Conservation (phyloP, 2,329 filamentous ascomycete species). For the Diaporthe velutina region DNA sequence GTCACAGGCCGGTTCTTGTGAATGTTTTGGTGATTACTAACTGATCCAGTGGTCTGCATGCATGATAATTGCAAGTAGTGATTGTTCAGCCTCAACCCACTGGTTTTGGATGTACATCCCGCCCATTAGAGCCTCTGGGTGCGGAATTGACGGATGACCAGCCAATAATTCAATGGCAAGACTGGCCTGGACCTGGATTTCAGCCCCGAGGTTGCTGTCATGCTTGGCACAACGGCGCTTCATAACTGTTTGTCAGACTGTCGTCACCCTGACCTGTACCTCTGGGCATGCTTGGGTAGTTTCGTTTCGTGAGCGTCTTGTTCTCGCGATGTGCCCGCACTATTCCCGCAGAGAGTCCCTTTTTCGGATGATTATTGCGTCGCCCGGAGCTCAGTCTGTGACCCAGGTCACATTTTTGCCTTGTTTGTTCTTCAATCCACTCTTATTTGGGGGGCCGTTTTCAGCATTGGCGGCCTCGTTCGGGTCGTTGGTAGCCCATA, state of each 20-base stretch:
- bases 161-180: neutral
- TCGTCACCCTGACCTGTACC: neutral
- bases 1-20: neutral
- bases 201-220: neutral
- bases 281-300: neutral
- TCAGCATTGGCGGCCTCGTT: constrained; percentile 51
- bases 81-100: neutral
- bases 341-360: neutral
- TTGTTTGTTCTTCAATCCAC: constrained; percentile 56
- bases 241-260: neutral
- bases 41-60: neutral
- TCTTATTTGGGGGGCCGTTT: constrained; percentile 46
- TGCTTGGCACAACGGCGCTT: neutral
- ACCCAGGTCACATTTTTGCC: constrained; percentile 59
- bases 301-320: neutral
- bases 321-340: neutral
- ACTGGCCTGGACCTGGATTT: neutral
- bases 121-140: neutral
- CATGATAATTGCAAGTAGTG: neutral
- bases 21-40: neutral
- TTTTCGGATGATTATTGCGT: neutral
- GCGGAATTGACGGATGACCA: neutral
- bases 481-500: constrained; percentile 89
- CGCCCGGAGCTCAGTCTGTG: constrained; percentile 38
- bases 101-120: neutral